Evolutionary conservation across 2,329 filamentous ascomycete species (phyloP).

Genomic region (Cladosporium sp.): DNA sequence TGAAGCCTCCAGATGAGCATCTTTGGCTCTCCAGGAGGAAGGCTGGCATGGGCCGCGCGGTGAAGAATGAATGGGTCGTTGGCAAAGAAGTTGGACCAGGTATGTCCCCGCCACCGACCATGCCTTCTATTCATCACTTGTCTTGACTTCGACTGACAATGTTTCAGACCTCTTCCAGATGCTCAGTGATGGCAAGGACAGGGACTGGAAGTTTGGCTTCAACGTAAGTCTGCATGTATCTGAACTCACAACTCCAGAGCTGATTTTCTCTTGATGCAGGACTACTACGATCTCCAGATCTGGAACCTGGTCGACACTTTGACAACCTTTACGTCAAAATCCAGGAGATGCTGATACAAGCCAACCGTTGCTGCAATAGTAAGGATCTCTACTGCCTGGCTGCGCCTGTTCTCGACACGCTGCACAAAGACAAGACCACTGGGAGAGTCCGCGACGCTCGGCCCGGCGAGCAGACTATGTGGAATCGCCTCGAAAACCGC

Average conservation of each 20-base stretch:
- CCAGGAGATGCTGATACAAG: slow-evolving; percentile 35
- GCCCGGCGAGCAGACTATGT: slow-evolving; percentile 35
- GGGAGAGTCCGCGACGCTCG: slow-evolving; percentile 34
- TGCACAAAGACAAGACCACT: slow-evolving; percentile 34
- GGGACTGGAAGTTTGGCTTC: slow-evolving; percentile 39
- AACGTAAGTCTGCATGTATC: slow-evolving; percentile 15
- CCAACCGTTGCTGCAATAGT: slow-evolving; percentile 29
- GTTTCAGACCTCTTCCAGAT: slow-evolving; percentile 34
- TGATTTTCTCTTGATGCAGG: slow-evolving; percentile 9
- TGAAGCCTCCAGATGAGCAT: slow-evolving; percentile 35
- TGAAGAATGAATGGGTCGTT: slow-evolving; percentile 36
- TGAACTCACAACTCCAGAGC: background rate
- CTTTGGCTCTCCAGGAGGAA: slow-evolving; percentile 39
- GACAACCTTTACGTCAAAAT: slow-evolving; percentile 15
- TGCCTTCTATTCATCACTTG: background rate
- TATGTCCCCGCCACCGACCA: background rate
- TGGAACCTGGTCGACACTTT: slow-evolving; percentile 36
- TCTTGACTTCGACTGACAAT: background rate
- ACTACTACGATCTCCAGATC: slow-evolving; percentile 42
- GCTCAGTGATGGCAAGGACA: slow-evolving; percentile 29
- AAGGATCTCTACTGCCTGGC: slow-evolving; percentile 33
- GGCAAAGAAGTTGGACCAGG: slow-evolving; percentile 31
- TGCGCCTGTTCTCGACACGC: slow-evolving; percentile 34
- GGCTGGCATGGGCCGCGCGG: slow-evolving; percentile 37
- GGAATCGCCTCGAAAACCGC: slow-evolving; percentile 28